phyloP scores from a whole-genome alignment of 306 rosid genomes.

The Trifolium subterraneum region DNA sequence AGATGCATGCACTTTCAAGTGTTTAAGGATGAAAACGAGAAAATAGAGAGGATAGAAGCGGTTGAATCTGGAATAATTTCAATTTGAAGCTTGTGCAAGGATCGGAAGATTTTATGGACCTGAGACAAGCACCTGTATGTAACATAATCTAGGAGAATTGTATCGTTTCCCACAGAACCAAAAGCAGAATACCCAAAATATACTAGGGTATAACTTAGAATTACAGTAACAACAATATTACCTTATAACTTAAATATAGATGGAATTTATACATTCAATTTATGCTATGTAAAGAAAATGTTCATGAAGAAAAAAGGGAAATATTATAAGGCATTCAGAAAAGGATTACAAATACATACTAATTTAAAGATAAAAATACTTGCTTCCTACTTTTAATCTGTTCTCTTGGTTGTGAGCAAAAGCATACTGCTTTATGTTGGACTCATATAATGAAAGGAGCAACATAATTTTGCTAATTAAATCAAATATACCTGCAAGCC shows the following conservation, averaged over 20 bases:
- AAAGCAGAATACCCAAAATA: conserved; percentile 13
- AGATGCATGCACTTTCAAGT: conserved; percentile 27
- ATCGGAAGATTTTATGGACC: conserved; percentile 4
- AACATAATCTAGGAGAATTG: conserved; percentile 22
- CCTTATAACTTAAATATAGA: conserved; percentile 11
- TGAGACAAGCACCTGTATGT: neutral
- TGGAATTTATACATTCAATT: conserved; percentile 8
- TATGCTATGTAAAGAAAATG: conserved; percentile 9
- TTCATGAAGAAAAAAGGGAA: conserved; percentile 11
- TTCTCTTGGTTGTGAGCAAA: conserved; percentile 22
- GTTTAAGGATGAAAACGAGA: conserved; percentile 3
- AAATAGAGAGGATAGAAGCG: neutral
- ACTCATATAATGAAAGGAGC: conserved; percentile 26
- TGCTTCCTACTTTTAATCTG: conserved; percentile 27
- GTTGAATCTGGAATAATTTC: conserved; percentile 21
- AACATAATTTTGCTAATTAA: conserved; percentile 23
- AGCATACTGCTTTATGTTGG: conserved; percentile 3
- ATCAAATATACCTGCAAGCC: conserved; percentile 85
- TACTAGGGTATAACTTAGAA: conserved; percentile 20
- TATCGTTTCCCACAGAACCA: conserved; percentile 6
- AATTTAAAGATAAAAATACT: conserved; percentile 9
- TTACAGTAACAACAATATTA: neutral
- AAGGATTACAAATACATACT: conserved; percentile 17
- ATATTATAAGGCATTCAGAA: conserved; percentile 12
- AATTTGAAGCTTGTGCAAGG: conserved; percentile 26